Conservation (phyloP, 805 yeast genomes). For the Wickerhamomyces rabaulensis region DNA sequence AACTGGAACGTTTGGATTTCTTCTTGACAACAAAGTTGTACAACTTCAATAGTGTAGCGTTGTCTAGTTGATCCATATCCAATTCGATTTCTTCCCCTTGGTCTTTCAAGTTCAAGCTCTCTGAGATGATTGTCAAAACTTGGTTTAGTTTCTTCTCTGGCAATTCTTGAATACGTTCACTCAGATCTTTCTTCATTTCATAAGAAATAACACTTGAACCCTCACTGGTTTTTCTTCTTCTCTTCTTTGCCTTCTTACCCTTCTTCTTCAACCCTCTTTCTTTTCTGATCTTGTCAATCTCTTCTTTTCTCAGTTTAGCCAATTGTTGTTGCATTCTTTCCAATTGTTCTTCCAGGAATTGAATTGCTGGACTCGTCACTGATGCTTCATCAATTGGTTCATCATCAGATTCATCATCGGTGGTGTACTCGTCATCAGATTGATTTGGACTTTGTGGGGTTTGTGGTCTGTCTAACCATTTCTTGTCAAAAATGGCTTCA, state of each 20-base stretch:
- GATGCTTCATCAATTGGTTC: conserved; percentile 55
- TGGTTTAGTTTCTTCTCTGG: conserved; percentile 79
- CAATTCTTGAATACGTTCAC: conserved; percentile 74
- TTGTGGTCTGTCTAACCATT: conserved; percentile 83
- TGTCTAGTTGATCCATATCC: conserved; percentile 90
- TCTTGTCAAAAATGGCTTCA: conserved; percentile 79
- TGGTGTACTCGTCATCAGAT: conserved; percentile 28
- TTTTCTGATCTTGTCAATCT: conserved; percentile 58
- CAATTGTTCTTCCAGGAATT: conserved; percentile 81
- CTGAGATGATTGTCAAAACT: conserved; percentile 80
- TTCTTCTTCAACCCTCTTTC: conserved; percentile 46
- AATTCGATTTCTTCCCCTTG: conserved; percentile 90
- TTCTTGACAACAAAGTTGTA: conserved; percentile 75
- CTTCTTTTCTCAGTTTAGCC: conserved; percentile 74
- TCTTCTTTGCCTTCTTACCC: conserved; percentile 30
- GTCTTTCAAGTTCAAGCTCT: conserved; percentile 54
- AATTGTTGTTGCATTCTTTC: conserved; percentile 81
- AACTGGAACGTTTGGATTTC: conserved; percentile 10
- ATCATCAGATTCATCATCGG: conserved; percentile 44
- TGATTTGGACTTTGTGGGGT: conserved; percentile 37
- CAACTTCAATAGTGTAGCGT: conserved; percentile 72
- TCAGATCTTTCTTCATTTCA: conserved; percentile 93
- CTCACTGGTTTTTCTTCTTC: conserved; percentile 24
- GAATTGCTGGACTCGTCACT: conserved; percentile 84
- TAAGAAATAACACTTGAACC: conserved; percentile 57